Evolutionary conservation across 2,329 filamentous ascomycete species (phyloP), one percentile per base, ranked within the genome.

Genomic region (Hirsutella rhossiliensis): DNA sequence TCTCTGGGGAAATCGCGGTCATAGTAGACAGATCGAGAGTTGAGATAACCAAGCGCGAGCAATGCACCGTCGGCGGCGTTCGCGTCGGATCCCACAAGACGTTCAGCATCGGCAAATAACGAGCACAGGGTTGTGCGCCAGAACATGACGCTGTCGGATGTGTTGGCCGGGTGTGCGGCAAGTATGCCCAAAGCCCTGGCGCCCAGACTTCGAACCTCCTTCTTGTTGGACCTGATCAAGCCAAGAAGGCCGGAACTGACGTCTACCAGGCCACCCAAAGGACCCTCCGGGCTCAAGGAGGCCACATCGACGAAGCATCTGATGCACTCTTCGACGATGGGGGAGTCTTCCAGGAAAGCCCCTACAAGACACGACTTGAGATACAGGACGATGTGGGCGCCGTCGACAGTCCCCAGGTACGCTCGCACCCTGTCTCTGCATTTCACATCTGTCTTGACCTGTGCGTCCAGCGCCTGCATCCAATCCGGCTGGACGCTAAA

Each of bases 181-280:
- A 96, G 63, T 12, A 95, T 82, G 1, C 88, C 89, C 52, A 88
- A 78, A 0, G 79, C 75, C 47, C 79, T 80, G 15, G 87, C 80
- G 2, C 81, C 80, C 27, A 82, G 67, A 32, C 71, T 67, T 31
- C 89, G 75, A 6, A 83, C 72, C 44, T 78, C 73, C 48, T 78
- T 73, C 50, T 84, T 82, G 57, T 89, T 92, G 6, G 84, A 87
- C 48, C 72, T 72, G 43, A 89, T 67, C 11, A 81, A 67, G 9
- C 70, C 65, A 23, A 82, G 60, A 17, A 94, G 63, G 39, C 73
- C 69, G 7, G 62, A 59, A 1, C 71, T 66, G 23, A 71, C 67
- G 5, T 60, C 53, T 1, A 72, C 63, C 20, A 87, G 60, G 12
- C 64, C 60, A 9, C 62, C 65, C 20, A 84, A 54, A 9, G 72